A percentile compares a stretch with the other conserved stretches of the same genome.
Conservation (phyloP, 2,329 filamentous ascomycete species). For the Venturiaceae sp. region DNA sequence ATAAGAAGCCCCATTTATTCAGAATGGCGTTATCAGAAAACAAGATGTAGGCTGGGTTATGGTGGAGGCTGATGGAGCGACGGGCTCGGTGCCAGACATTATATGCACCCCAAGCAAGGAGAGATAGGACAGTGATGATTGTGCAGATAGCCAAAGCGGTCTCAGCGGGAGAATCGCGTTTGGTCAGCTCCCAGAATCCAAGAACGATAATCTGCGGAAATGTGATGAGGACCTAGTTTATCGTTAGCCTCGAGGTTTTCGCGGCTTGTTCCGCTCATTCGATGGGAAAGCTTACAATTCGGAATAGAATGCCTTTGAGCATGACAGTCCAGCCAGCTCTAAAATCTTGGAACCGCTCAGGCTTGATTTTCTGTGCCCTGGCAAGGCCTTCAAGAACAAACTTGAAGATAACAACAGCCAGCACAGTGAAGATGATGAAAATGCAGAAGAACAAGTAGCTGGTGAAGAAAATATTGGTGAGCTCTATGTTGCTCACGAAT, state of each 20-base stretch:
- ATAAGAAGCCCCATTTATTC: conserved; percentile 97
- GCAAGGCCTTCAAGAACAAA: conserved; percentile 65
- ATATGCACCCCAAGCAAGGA: conserved; percentile 74
- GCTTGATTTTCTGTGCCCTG: conserved; percentile 67
- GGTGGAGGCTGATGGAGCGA: conserved; percentile 81
- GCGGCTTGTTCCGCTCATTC: too few relatives aligned
- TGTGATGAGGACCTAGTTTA: conserved; percentile 58
- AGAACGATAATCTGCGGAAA: conserved; percentile 86
- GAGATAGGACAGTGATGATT: conserved; percentile 67
- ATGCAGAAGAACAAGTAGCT: conserved; percentile 81
- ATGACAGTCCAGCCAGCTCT: conserved; percentile 88
- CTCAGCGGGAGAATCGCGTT: conserved; percentile 73
- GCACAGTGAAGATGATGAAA: conserved; percentile 65
- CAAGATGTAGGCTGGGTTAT: conserved; percentile 92
- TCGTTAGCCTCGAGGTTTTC: not conserved
- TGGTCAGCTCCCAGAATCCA: conserved; percentile 87
- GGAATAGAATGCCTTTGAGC: conserved; percentile 87
- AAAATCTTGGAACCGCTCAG: conserved; percentile 85
- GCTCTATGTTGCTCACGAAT: conserved; percentile 75
- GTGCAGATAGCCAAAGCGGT: conserved; percentile 84
- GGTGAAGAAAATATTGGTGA: conserved; percentile 88
- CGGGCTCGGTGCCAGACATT: conserved; percentile 87
- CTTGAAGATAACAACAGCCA: conserved; percentile 72
- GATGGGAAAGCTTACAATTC: conserved; percentile 39
- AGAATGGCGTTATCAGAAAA: conserved; percentile 90